phyloP scores from a whole-genome alignment of 2,329 filamentous ascomycete species.

The Trichoderma breve region DNA sequence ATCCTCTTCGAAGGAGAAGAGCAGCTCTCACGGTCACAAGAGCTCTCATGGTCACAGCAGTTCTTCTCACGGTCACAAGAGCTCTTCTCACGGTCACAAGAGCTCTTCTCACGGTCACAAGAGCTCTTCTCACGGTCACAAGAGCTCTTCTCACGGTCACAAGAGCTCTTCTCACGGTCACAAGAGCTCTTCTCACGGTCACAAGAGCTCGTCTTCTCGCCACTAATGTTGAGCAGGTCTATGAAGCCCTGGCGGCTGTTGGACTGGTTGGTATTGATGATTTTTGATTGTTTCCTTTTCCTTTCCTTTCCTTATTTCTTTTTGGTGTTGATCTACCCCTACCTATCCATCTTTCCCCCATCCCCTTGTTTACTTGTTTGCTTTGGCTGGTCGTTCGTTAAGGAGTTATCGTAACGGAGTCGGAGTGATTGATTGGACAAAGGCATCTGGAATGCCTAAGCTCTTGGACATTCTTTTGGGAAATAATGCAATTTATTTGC shows the following conservation, averaged over 20 bases:
- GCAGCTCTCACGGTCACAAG: neutral
- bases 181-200: neutral
- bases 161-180: neutral
- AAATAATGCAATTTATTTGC: neutral
- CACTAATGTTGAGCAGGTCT: neutral
- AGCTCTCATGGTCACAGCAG: neutral
- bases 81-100: neutral
- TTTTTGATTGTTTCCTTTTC: neutral
- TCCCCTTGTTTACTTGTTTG: neutral
- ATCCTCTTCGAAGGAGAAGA: neutral
- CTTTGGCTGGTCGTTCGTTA: neutral
- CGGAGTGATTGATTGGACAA: neutral
- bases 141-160: neutral
- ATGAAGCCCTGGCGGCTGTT: neutral
- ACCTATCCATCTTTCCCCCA: neutral
- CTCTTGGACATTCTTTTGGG: neutral
- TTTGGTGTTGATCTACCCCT: neutral
- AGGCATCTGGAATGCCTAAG: neutral
- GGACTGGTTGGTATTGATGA: neutral
- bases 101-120: neutral
- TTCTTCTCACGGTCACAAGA: neutral
- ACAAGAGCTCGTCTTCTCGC: neutral
- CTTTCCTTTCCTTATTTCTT: neutral
- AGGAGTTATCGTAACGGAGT: neutral
- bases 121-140: neutral